Evolutionary conservation across 75 land plant species (phyloP).

Genomic region (Larix kaempferi): DNA sequence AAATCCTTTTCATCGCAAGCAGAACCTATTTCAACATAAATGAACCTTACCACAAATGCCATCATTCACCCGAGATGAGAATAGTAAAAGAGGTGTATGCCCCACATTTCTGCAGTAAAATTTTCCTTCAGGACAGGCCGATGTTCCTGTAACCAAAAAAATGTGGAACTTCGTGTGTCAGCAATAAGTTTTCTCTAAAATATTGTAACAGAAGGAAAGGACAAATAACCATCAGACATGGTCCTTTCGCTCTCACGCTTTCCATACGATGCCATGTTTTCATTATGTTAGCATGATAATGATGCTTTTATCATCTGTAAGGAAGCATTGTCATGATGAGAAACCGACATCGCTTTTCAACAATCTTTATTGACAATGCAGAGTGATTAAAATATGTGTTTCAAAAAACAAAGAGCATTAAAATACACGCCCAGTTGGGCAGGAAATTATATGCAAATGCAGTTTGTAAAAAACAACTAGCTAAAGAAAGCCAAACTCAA

Average conservation of each 20-base stretch:
- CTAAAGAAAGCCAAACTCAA: background rate
- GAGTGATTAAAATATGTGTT: background rate
- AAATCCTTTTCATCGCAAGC: no score
- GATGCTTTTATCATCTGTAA: background rate
- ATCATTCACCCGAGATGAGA: constrained; percentile 93
- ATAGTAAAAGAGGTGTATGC: constrained; percentile 53
- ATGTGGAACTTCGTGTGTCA: no score
- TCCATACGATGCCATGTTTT: background rate
- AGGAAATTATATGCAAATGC: background rate
- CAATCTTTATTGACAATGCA: background rate
- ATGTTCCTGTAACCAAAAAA: constrained; percentile 59
- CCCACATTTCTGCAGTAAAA: constrained; percentile 85
- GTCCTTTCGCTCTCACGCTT: background rate
- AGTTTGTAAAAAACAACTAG: background rate
- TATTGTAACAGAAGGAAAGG: background rate
- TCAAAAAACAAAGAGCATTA: background rate
- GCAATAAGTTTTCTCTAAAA: background rate
- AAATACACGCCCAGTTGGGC: background rate
- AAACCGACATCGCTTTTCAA: background rate
- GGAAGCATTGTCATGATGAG: background rate
- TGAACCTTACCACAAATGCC: constrained; percentile 61
- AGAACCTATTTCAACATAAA: no score
- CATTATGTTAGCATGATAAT: background rate
- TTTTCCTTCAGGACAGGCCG: constrained; percentile 86
- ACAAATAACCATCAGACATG: background rate